Evolutionary conservation across 2,329 filamentous ascomycete species (phyloP), one percentile per base, ranked within the genome.

Genomic region (Nakataea oryzae): DNA sequence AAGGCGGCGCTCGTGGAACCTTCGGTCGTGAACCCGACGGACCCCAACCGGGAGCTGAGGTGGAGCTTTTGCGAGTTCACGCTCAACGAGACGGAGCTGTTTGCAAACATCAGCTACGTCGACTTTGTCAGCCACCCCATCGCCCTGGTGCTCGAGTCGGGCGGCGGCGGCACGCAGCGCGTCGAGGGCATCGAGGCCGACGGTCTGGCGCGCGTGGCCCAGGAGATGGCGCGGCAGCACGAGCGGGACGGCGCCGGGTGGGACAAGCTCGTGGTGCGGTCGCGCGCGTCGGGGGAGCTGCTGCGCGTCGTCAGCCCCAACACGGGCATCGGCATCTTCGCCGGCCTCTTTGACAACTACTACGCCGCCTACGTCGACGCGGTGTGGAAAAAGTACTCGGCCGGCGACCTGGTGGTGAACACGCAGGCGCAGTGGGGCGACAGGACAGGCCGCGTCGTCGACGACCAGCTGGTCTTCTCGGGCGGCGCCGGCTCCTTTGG

Each of bases 31-130:
- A 92, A 92, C 71, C 71, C 78, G 0, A 72, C 79, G 0, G 87
- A 90, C 68, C 73, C 79, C 2, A 90, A 89, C 71, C 85, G 85
- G 69, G 75, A 81, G 47, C 74, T 81, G 57, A 74, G 78, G 63
- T 90, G 87, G 87, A 81, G 79, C 30, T 90, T 90, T 70, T 85
- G 81, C 74, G 87, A 90, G 73, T 86, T 89, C 67, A 88, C 86
- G 21, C 88, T 81, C 73, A 88, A 88, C 72, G 67, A 73, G 47
- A 69, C 71, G 34, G 79, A 88, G 71, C 74, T 89, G 6, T 90
- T 84, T 69, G 85, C 83, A 67, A 89, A 89, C 67, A 86, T 93
- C 67, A 85, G 80, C 65, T 87, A 88, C 70, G 90, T 93, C 61
- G 89, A 93, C 75, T 93, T 93, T 73, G 82, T 91, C 64, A 77